Evolutionary conservation across 2,329 filamentous ascomycete species (phyloP).

Genomic region (Pezicula rhizophila): DNA sequence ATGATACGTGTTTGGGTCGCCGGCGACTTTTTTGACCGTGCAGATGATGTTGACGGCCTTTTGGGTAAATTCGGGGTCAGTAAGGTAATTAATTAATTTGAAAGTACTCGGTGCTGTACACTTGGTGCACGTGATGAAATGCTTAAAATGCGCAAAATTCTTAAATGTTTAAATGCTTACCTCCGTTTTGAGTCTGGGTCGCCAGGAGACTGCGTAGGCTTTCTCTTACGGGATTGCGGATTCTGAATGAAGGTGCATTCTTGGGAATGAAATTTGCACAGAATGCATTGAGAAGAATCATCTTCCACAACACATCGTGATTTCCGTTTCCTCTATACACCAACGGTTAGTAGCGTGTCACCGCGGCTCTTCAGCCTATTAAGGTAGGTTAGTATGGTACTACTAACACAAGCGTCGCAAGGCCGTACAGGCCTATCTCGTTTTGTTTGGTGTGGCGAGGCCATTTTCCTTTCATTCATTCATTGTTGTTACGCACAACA

Average conservation of each 20-base stretch:
- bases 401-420: conserved; percentile 47
- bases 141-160: too few species aligned
- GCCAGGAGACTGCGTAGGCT: conserved; percentile 53
- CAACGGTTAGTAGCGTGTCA: not conserved
- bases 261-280: conserved; percentile 69
- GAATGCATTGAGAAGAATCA: conserved; percentile 62
- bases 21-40: conserved; percentile 37
- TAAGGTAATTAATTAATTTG: too few species aligned
- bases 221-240: conserved; percentile 71
- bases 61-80: conserved; percentile 34
- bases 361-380: not conserved
- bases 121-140: not conserved
- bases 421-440: conserved; percentile 60
- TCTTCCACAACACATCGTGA: conserved; percentile 67
- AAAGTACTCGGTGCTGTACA: conserved; percentile 1
- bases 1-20: conserved; percentile 43
- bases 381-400: conserved; percentile 2
- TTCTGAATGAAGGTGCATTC: conserved; percentile 73
- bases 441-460: conserved; percentile 69
- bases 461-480: conserved; percentile 16
- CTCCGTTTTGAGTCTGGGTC: conserved; percentile 19
- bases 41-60: conserved; percentile 46
- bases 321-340: conserved; percentile 23
- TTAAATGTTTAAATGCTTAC: conserved; percentile 5
- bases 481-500: too few species aligned